Evolutionary conservation across 2,329 filamentous ascomycete species (phyloP), one percentile per base, ranked within the genome.

Genomic region (Colletotrichum tamarilloi): DNA sequence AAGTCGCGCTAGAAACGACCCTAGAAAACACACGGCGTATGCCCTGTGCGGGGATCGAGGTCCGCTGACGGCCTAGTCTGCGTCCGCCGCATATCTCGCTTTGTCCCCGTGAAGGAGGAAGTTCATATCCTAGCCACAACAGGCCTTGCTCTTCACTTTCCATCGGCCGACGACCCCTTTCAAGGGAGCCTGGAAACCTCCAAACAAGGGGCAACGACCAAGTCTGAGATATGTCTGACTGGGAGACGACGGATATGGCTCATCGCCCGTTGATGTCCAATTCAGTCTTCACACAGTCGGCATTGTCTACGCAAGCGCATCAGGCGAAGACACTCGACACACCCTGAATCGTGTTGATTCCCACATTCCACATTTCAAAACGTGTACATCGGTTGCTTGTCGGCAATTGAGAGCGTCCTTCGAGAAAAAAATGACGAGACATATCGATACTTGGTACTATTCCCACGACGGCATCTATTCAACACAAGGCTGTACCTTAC

Each of bases 11-110:
- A 70, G 55, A 70, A 65, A 73, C 67, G 59, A 32, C 70, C 67
- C 70, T 73, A 73, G 70, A 70, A 73, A 73, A 69, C 58, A 55
- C 58, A 71, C 56, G 60, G 67, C 55, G 62, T 60, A 26, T 65
- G 70, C 49, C 67, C 70, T 70, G 60, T 70, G 70, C 67, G 67
- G 70, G 67, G 56, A 57, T 65, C 56, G 46, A 70, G 70, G 67
- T 65, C 70, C 70, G 67, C 70, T 73, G 70, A 70, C 60, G 66
- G 69, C 28, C 60, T 68, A 52, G 65, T 26, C 32, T 52, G 38
- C 26, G 24, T 55, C 53, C 30, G 66, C 55, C 60, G 60, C 55
- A 55, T 60, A 64, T 26, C 32, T 65, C 66, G 59, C 70, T 73
- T 73, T 73, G 70, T 70, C 35, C 70, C 32, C 67, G 60, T 73